Base-by-base conservation (phyloP, 768 basidiomycete genomes). In the Kondoa malvinella region DNA sequence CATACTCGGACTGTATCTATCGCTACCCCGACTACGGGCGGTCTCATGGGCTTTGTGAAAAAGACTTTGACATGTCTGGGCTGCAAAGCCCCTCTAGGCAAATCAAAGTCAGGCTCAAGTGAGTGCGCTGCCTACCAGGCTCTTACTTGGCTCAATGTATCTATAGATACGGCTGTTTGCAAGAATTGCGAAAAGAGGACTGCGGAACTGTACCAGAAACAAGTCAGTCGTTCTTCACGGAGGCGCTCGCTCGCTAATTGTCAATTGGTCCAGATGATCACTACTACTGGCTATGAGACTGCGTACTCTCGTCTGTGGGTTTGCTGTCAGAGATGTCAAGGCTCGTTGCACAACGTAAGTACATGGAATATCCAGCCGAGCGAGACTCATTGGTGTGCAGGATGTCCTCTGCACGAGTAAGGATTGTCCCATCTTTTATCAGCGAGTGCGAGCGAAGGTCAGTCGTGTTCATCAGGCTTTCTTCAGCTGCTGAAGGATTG, bases 361-460 rank as follows among this genome's bases (percentile, higher is more conserved):
- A 2, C 3, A 0, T 67, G 34, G 34, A 30, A 57, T 30, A 67
- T 59, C 66, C 58, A 17, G 27, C 27, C 59, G 29, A 12, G 64
- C 64, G 16, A 2, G 25, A 26, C 30, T 40, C 31, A 34, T 29
- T 26, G 61, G 33, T 50, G 33, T 65, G 12, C 72, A 95, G 89
- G 95, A 99, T 75, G 95, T 97, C 8, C 80, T 99, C 31, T 99
- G 94, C 75, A 88, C 89, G 0, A 92, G 89, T 75, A 92, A 89
- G 75, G 95, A 99, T 78, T 99, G 95, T 73, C 95, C 95, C 0
- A 97, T 97, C 69, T 99, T 92, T 78, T 99, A 99, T 76, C 91
- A 95, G 86, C 81, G 95, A 57, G 96, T 96, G 80, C 96, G 96
- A 75, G 86, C 92, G 8, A 95, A 63, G 30, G 61, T 63, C 16